phyloP scores from a whole-genome alignment of 2,329 filamentous ascomycete species.

The Claviceps humidiphila region DNA sequence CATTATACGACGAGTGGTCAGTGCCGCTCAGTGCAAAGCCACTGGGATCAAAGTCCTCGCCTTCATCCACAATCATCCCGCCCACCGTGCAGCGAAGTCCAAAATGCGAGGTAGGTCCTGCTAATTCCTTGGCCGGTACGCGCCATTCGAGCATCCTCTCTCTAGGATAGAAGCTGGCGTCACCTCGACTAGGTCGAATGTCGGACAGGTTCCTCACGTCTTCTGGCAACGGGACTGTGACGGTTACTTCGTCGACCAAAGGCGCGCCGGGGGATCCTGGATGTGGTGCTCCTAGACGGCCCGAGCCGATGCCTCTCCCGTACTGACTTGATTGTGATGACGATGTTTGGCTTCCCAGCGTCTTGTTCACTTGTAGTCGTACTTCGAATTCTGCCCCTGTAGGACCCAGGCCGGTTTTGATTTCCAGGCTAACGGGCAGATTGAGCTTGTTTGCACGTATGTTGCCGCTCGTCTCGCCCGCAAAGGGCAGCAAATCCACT shows the following conservation, averaged over 20 bases:
- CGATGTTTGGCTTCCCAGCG: constrained; percentile 35
- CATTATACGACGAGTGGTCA: constrained; percentile 37
- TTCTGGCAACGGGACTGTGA: constrained; percentile 66
- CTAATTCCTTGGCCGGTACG: constrained; percentile 64
- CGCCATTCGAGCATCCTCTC: constrained; percentile 70
- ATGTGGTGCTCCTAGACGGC: constrained; percentile 27
- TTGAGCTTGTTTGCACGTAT: constrained; percentile 53
- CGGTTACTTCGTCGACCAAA: constrained; percentile 59
- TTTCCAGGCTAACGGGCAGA: constrained; percentile 68
- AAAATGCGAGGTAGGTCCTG: constrained; percentile 52
- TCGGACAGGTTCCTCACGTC: constrained; percentile 75
- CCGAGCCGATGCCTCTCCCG: constrained; percentile 29
- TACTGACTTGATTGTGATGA: constrained; percentile 22
- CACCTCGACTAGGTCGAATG: constrained; percentile 66
- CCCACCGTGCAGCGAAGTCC: constrained; percentile 70
- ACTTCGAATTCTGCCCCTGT: constrained; percentile 81
- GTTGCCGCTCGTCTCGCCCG: constrained; percentile 41
- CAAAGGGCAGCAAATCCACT: constrained; percentile 71
- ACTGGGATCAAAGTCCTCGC: constrained; percentile 33
- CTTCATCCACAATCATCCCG: constrained; percentile 41
- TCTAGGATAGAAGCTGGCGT: constrained; percentile 66
- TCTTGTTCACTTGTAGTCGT: constrained; percentile 55
- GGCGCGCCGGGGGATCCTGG: constrained; percentile 45
- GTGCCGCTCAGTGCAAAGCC: constrained; percentile 35
- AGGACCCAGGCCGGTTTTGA: constrained; percentile 66